phyloP scores from a whole-genome alignment of 805 yeast genomes.

The Kuraishia hungarica region DNA sequence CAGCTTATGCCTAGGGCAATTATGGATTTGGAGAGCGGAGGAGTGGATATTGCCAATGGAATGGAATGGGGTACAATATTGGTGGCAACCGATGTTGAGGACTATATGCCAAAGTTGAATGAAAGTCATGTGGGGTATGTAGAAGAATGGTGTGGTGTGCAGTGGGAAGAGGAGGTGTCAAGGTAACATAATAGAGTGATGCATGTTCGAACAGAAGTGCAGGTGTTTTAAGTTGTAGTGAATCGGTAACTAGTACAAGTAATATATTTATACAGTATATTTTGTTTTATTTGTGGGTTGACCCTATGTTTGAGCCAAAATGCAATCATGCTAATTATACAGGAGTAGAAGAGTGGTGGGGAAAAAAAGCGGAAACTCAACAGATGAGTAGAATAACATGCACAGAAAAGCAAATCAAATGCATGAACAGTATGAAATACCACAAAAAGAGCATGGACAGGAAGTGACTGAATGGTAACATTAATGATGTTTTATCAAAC shows the following conservation, averaged over 20 bases:
- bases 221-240: too few relatives aligned
- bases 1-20: conserved; percentile 95
- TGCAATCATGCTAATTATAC: not conserved
- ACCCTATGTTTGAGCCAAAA: not conserved
- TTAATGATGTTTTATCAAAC: not conserved
- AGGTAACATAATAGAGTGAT: not conserved
- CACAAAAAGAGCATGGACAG: not conserved
- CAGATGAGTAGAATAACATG: not conserved
- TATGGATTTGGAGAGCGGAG: conserved; percentile 60
- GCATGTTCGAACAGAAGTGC: not conserved
- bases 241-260: not conserved
- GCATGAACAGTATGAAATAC: not conserved
- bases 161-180: conserved; percentile 4
- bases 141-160: conserved; percentile 7
- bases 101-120: conserved; percentile 29
- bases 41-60: conserved; percentile 44
- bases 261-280: too few relatives aligned
- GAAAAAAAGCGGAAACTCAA: not conserved
- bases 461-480: too few relatives aligned
- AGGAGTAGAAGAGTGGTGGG: not conserved
- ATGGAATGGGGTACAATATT: conserved; percentile 98
- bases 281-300: not conserved
- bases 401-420: not conserved
- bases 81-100: conserved; percentile 53
- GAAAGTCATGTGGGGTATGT: conserved; percentile 51